phyloP scores from a whole-genome alignment of 768 basidiomycete species.

The Fomitopsis serialis region DNA sequence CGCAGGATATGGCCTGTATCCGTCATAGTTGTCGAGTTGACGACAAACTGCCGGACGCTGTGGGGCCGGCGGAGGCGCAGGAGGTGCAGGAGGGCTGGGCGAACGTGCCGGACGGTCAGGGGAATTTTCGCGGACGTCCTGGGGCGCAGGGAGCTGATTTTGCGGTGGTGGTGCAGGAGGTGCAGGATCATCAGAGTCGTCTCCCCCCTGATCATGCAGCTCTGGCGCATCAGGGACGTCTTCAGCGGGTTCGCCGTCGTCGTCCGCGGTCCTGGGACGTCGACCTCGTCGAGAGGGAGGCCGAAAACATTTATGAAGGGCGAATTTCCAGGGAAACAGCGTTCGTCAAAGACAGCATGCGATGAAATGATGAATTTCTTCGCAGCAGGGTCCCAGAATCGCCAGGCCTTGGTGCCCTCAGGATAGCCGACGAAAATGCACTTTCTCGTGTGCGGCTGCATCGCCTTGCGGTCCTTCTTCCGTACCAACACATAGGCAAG shows the following conservation, averaged over 20 bases:
- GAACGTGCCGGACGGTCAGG: too few species aligned
- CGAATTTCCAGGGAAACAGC: constrained; percentile 7
- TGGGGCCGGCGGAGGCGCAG: too few species aligned
- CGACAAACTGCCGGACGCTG: too few species aligned
- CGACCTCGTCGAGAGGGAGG: constrained; percentile 1
- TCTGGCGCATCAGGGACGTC: background rate
- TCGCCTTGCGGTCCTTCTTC: constrained; percentile 27
- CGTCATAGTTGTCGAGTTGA: background rate
- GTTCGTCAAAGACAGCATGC: constrained; percentile 9
- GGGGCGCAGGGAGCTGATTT: constrained; percentile 2
- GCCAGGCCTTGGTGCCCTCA: constrained; percentile 7
- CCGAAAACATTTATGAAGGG: constrained; percentile 4
- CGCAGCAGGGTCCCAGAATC: constrained; percentile 9
- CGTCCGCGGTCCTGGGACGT: constrained; percentile 1
- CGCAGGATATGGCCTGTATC: too few species aligned
- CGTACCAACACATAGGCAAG: constrained; percentile 32
- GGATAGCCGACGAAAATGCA: constrained; percentile 26
- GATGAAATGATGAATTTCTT: constrained; percentile 6
- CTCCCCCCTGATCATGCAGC: constrained; percentile 7
- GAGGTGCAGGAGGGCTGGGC: too few species aligned
- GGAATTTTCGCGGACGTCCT: constrained; percentile 1
- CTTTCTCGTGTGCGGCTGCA: constrained; percentile 20
- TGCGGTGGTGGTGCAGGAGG: constrained; percentile 5
- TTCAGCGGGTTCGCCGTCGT: background rate
- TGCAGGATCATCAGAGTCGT: constrained; percentile 8